Base-by-base conservation (phyloP, 2,329 filamentous ascomycete species). In the Monosporascus sp. region DNA sequence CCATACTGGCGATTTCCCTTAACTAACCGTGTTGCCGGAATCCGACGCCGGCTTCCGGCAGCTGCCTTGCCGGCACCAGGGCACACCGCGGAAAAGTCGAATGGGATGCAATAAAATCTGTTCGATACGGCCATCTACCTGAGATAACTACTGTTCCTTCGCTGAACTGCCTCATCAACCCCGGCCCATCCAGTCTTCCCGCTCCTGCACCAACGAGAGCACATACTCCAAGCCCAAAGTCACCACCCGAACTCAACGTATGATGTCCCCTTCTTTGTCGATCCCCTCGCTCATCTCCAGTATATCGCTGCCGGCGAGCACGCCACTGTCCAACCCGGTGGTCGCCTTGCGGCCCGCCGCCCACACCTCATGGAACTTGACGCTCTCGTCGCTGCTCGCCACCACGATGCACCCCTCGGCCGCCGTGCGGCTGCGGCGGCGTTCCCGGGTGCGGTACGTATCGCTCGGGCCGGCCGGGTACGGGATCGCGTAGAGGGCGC, bases 291-390 rank as follows among this genome's bases (percentile, higher is more conserved):
- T 73, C 20, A 84, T 84, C 68, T 96, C 91, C 35, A 96, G 77
- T 58, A 97, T 95, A 68, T 88, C 85, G 71, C 91, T 95, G 5
- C 91, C 89, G 14, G 88, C 89, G 24, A 96, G 74, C 57, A 89
- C 74, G 2, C 88, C 84, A 43, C 74, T 76, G 15, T 78, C 76
- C 50, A 75, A 69, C 9, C 72, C 70, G 22, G 75, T 70, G 20
- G 77, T 80, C 8, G 75, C 72, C 63, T 81, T 86, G 60, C 74
- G 77, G 41, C 79, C 74, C 2, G 82, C 80, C n/a, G 81, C 79
- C 94, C 92, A 97, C 11, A 99, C 85, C 72, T 97, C 92, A 69
- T 97, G 91, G 64, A 97, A 97, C 67, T 94, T 94, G 70, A 97
- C 88, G 62, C 84, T 95, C 67, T 91, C 87, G 71, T 97, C 92